Percentiles rank a stretch among this genome's conserved stretches.
These are phyloP conservation scores for Boletus tylopilopsis DNA, from an alignment of 768 basidiomycete genomes.

Conservation along the genomic window DNA sequence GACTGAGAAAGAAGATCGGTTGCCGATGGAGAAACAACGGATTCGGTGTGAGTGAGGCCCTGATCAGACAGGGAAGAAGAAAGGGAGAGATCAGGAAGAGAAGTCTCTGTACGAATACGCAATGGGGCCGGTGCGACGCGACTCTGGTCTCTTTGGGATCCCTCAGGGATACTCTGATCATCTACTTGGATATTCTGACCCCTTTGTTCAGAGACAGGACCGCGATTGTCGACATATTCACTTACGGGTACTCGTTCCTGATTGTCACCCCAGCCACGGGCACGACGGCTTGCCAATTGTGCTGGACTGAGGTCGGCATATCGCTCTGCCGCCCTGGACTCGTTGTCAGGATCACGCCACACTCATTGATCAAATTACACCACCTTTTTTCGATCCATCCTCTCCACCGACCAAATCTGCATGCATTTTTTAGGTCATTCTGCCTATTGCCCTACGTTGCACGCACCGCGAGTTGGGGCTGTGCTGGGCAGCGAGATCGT, in stretches of 20 bases:
- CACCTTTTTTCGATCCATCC: constrained; percentile 89
- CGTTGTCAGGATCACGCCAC: neutral
- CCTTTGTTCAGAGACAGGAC: constrained; percentile 4
- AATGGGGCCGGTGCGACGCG: constrained; percentile 21
- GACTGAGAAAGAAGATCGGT: constrained; percentile 28
- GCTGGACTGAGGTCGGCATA: constrained; percentile 63
- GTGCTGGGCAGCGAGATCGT: constrained; percentile 70
- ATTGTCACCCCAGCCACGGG: constrained; percentile 68
- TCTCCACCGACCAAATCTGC: constrained; percentile 81
- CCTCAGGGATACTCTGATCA: neutral
- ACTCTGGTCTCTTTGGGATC: constrained; percentile 8
- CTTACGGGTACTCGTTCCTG: constrained; percentile 17
- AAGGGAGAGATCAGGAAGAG: constrained; percentile 28
- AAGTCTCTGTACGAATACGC: constrained; percentile 44
- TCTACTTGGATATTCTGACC: constrained; percentile 16
- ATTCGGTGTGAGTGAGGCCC: constrained; percentile 4
- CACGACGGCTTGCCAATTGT: constrained; percentile 52
- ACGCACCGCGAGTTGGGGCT: constrained; percentile 79
- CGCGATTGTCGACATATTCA: neutral
- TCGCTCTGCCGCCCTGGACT: constrained; percentile 73
- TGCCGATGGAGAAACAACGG: constrained; percentile 11
- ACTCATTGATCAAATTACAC: constrained; percentile 5
- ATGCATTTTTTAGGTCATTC: neutral
- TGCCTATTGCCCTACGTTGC: constrained; percentile 1
- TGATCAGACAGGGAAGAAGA: constrained; percentile 7